These are phyloP conservation scores for Gynostemma pentaphyllum DNA, from an alignment of 306 rosid genomes.

Conservation along the genomic window DNA sequence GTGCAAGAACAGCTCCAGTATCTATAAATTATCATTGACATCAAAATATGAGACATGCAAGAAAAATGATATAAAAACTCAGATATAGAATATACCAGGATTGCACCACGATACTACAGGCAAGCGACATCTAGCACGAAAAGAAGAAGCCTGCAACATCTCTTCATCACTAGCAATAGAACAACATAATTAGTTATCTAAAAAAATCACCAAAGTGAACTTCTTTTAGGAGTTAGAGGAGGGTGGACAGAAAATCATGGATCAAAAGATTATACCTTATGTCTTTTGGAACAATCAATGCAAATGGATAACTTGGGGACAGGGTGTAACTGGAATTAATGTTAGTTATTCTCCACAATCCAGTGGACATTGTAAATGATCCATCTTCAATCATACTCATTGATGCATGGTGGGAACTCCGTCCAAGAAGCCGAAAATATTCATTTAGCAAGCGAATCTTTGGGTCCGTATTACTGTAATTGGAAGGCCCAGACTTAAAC, in stretches of 20 bases:
- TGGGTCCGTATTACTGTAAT: conserved; percentile 51
- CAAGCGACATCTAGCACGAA: conserved; percentile 80
- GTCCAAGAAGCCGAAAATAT: conserved; percentile 91
- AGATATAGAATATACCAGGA: conserved; percentile 40
- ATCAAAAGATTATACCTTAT: conserved; percentile 46
- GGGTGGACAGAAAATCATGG: background rate
- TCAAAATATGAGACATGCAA: conserved; percentile 11
- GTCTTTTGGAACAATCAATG: conserved; percentile 69
- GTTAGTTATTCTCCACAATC: conserved; percentile 78
- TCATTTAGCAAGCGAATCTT: conserved; percentile 73
- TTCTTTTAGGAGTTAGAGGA: conserved; percentile 2
- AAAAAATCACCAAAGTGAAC: background rate
- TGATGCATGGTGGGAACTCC: conserved; percentile 36
- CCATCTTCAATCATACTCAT: conserved; percentile 54
- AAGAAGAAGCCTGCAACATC: conserved; percentile 66
- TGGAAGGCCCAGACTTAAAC: conserved; percentile 65
- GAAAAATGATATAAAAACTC: background rate
- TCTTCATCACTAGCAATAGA: conserved; percentile 74
- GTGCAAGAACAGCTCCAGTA: conserved; percentile 96
- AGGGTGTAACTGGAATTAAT: conserved; percentile 55
- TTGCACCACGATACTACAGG: conserved; percentile 97
- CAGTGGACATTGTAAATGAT: conserved; percentile 69
- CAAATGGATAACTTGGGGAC: conserved; percentile 90
- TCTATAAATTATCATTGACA: conserved; percentile 29
- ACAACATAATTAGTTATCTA: conserved; percentile 9